Conservation (phyloP, 805 yeast species). For the Saccharomycopsis fibuligera region DNA sequence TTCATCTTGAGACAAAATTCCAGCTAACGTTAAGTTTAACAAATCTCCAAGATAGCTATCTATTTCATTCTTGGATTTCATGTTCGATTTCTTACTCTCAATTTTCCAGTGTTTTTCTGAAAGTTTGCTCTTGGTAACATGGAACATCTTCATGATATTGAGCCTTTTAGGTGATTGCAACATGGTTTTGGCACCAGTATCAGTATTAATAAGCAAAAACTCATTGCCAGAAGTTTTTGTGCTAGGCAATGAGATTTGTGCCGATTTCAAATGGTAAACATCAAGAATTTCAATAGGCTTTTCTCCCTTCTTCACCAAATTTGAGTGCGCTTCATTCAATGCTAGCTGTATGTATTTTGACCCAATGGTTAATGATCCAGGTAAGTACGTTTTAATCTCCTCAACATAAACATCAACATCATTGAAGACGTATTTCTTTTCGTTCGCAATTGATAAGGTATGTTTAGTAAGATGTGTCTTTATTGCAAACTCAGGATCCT, state of each 20-base stretch:
- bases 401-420: conserved; percentile 48
- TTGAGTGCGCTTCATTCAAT: neutral
- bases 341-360: conserved; percentile 26
- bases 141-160: conserved; percentile 10
- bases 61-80: neutral
- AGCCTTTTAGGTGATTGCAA: conserved; percentile 2
- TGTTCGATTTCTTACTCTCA: neutral
- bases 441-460: conserved; percentile 37
- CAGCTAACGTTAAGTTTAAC: conserved; percentile 9
- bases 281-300: conserved; percentile 27
- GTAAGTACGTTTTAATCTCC: conserved; percentile 41
- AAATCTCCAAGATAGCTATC: conserved; percentile 12
- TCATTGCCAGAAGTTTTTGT: neutral
- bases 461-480: conserved; percentile 38
- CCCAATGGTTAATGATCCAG: conserved; percentile 63
- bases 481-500: conserved; percentile 31
- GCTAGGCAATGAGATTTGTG: neutral
- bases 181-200: neutral
- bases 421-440: conserved; percentile 26
- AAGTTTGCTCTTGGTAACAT: conserved; percentile 7
- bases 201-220: neutral
- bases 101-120: neutral
- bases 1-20: conserved; percentile 22
- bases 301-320: conserved; percentile 30
- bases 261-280: neutral